phyloP scores from a whole-genome alignment of 306 rosid species.

The Cucurbita moschata region DNA sequence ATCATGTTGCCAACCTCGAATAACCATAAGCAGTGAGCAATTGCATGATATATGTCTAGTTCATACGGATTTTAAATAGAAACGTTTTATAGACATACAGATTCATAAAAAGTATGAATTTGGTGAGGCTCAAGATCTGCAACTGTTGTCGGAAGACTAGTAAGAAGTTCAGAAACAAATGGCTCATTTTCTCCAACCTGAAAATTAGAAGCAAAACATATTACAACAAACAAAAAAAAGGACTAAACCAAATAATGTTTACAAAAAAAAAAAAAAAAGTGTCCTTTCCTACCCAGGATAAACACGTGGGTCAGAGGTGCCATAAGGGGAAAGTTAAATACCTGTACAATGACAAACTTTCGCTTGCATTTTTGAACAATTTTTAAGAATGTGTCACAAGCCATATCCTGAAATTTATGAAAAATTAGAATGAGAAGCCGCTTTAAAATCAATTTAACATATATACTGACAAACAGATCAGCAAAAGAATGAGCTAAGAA shows the following conservation, averaged over 20 bases:
- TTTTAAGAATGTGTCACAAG: constrained; percentile 90
- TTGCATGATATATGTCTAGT: not conserved
- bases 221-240: not conserved
- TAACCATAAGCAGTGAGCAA: not conserved
- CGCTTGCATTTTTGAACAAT: constrained; percentile 97
- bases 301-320: not conserved
- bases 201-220: constrained; percentile 9
- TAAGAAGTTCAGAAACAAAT: constrained; percentile 84
- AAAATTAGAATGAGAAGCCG: not conserved
- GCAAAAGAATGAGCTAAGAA: not conserved
- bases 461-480: not conserved
- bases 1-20: constrained; percentile 83
- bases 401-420: constrained; percentile 71
- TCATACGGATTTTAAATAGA: not conserved
- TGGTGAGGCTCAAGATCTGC: constrained; percentile 87
- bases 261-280: not conserved
- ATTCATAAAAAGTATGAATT: constrained; percentile 89
- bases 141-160: constrained; percentile 81
- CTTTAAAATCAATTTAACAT: not conserved
- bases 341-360: constrained; percentile 88
- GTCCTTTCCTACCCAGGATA: not conserved
- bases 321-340: not conserved
- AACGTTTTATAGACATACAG: constrained; percentile 34
- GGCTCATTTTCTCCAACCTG: constrained; percentile 96
- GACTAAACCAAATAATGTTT: not conserved